phyloP scores from a whole-genome alignment of 2,329 filamentous ascomycete species.

The Alternaria ethzedia region DNA sequence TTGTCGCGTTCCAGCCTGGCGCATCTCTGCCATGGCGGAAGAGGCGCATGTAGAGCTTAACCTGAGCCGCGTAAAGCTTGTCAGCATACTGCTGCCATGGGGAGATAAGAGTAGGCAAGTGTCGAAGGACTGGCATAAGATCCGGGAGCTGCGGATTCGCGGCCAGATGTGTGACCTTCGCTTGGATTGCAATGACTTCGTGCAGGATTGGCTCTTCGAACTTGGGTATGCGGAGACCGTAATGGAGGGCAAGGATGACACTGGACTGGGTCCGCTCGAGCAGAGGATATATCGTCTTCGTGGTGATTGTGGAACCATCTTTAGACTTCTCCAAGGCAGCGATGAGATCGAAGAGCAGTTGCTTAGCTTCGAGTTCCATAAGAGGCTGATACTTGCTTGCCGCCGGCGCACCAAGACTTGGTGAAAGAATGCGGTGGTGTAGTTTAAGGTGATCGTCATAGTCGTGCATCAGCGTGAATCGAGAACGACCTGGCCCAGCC shows the following conservation, averaged over 20 bases:
- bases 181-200: constrained; percentile 8
- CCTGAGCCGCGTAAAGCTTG: constrained; percentile 12
- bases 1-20: constrained; percentile 14
- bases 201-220: constrained; percentile 11
- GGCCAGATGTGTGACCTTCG: constrained; percentile 11
- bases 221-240: constrained; percentile 11
- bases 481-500: constrained; percentile 9
- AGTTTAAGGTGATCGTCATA: constrained; percentile 17
- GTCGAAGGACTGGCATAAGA: constrained; percentile 8
- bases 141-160: constrained; percentile 17
- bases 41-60: constrained; percentile 13
- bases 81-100: constrained; percentile 14
- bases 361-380: constrained; percentile 14
- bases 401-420: constrained; percentile 14
- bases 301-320: constrained; percentile 5
- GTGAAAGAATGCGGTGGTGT: constrained; percentile 14
- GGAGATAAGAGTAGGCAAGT: constrained; percentile 6
- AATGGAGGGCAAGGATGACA: constrained; percentile 16
- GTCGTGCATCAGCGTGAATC: constrained; percentile 17
- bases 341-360: constrained; percentile 14
- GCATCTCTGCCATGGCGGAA: constrained; percentile 5
- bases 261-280: constrained; percentile 16
- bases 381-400: constrained; percentile 9
- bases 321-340: not conserved
- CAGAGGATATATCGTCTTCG: constrained; percentile 10